Conservation (phyloP, 2,329 filamentous ascomycete genomes). For the Pseudopithomyces chartarum region DNA sequence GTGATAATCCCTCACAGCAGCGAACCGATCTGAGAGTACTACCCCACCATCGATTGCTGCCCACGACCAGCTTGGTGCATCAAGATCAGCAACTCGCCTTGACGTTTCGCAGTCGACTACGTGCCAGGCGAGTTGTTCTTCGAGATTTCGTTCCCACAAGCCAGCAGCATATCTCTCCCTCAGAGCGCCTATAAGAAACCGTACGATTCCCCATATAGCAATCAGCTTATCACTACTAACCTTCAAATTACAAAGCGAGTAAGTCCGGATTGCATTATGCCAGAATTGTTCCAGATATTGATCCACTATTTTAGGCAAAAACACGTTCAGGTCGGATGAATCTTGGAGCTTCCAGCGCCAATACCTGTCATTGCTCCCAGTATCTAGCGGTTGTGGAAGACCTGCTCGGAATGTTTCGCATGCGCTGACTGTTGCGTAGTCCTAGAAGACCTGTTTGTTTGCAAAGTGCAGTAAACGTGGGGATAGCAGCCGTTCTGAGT, state of each 20-base stretch:
- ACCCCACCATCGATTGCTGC: background rate
- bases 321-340: slow-evolving; percentile 5
- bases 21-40: background rate
- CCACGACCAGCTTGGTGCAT: slow-evolving; percentile 2
- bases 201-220: slow-evolving; percentile 37
- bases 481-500: slow-evolving; percentile 31
- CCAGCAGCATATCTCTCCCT: slow-evolving; percentile 25
- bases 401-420: slow-evolving; percentile 30
- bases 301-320: slow-evolving; percentile 23
- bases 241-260: slow-evolving; percentile 29
- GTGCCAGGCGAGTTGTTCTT: slow-evolving; percentile 32
- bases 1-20: slow-evolving; percentile 4
- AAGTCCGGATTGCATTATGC: slow-evolving; percentile 26
- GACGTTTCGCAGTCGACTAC: background rate
- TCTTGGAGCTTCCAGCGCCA: slow-evolving; percentile 31
- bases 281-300: slow-evolving; percentile 27
- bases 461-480: slow-evolving; percentile 34
- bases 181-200: slow-evolving; percentile 27
- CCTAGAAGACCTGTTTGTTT: slow-evolving; percentile 32
- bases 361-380: slow-evolving; percentile 24
- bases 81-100: background rate
- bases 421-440: slow-evolving; percentile 27
- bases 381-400: slow-evolving; percentile 25
- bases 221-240: slow-evolving; percentile 25
- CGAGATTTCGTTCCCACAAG: slow-evolving; percentile 27